phyloP scores from a whole-genome alignment of 495 filamentous ascomycete species.

The Penicillium paradoxum region DNA sequence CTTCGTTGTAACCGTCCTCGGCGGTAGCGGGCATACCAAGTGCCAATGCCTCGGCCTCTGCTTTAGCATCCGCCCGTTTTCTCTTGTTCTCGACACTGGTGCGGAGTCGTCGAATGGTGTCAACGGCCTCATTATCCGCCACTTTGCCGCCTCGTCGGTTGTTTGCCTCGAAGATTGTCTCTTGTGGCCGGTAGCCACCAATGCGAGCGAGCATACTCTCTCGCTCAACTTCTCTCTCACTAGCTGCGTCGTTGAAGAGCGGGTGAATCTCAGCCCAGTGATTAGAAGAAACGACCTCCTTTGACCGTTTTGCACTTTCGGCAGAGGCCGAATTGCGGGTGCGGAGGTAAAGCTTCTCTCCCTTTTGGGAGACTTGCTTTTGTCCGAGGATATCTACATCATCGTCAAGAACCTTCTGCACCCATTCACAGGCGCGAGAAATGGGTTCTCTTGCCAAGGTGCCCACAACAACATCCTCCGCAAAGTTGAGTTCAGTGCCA shows the following conservation, averaged over 20 bases:
- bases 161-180: slow-evolving; percentile 93
- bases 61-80: slow-evolving; percentile 29
- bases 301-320: slow-evolving; percentile 81
- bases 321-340: slow-evolving; percentile 83
- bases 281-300: slow-evolving; percentile 62
- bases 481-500: slow-evolving; percentile 57
- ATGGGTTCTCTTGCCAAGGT: slow-evolving; percentile 62
- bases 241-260: slow-evolving; percentile 66
- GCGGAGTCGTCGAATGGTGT: slow-evolving; percentile 70
- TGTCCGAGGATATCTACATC: slow-evolving; percentile 67
- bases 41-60: slow-evolving; percentile 23
- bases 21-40: slow-evolving; percentile 22
- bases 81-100: slow-evolving; percentile 47
- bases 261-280: slow-evolving; percentile 67
- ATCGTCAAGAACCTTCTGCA: slow-evolving; percentile 69
- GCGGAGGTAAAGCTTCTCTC: slow-evolving; percentile 85
- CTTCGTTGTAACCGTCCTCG: slow-evolving; percentile 27
- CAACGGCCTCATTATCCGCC: slow-evolving; percentile 58
- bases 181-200: slow-evolving; percentile 77
- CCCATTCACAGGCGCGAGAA: slow-evolving; percentile 70
- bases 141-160: slow-evolving; percentile 58
- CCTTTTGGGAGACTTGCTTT: slow-evolving; percentile 70
- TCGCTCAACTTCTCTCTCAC: slow-evolving; percentile 60
- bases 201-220: slow-evolving; percentile 82
- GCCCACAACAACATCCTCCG: slow-evolving; percentile 77